Base-by-base conservation (phyloP, 2,329 filamentous ascomycete species). In the Pestalotiopsis sp. region DNA sequence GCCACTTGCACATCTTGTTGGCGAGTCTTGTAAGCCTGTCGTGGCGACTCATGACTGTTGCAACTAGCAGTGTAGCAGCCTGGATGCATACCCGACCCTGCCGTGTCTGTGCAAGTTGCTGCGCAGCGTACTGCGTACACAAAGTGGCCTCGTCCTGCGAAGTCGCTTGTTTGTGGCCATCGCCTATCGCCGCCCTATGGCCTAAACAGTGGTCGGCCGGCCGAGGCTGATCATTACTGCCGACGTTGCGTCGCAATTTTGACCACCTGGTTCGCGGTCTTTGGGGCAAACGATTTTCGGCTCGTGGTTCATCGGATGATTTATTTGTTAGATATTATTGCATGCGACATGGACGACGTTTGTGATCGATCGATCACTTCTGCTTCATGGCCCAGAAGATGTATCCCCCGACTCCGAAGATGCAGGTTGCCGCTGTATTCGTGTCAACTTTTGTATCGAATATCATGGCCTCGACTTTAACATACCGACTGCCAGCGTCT, bases 361-460 rank as follows among this genome's bases (percentile, higher is more conserved):
- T 6, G 4, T 7, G 14, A 2, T 27, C 7, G 31, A 36, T 36
- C 31, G 63, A 31, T 66, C 31, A 56, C 31, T 66, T 66, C 20
- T 66, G 65, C 36, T 38, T 60, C 65, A 66, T 66, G 14, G 65
- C 65, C 65, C 65, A 66, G 36, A 60, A 40, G 7, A 66, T 66
- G 27, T 59, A 66, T 3, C 65, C 65, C 36, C 65, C 65, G 20
- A 66, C 65, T 4, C 65, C 65, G 17, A 66, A 66, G 13, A 66
- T 66, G 31, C 65, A 66, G 4, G 65, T 66, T 11, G 65, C 65
- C 25, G 57, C 65, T 66, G n/a, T 14, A 40, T 20, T 4, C 1
- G 5, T 36, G 4, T 62, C n/a, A 61, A 31, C 11, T 9, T 20
- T 59, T n/a, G 1, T 45, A 1, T 11, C 9, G 45, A n/a, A 14